These are phyloP conservation scores for Capronia epimyces DNA, from an alignment of 2,329 filamentous ascomycete species.

Conservation along the genomic window DNA sequence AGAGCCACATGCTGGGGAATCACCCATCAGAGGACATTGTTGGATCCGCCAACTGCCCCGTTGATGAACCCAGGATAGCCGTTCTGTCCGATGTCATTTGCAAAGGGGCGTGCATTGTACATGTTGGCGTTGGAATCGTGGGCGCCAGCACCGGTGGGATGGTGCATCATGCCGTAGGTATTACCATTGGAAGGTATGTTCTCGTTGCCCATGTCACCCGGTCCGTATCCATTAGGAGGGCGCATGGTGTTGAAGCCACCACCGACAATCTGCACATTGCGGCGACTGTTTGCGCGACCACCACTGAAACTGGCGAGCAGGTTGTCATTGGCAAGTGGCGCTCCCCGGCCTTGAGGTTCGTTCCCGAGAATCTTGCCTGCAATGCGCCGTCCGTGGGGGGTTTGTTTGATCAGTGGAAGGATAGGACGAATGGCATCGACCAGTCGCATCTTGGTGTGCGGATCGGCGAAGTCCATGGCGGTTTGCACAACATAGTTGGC, in stretches of 20 bases:
- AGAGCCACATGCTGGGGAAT: constrained; percentile 5
- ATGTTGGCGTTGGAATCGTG: constrained; percentile 16
- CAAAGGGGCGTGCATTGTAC: constrained; percentile 23
- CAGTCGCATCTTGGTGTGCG: constrained; percentile 65
- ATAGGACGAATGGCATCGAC: constrained; percentile 82
- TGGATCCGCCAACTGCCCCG: constrained; percentile 13
- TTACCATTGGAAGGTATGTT: constrained; percentile 16
- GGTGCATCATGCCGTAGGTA: constrained; percentile 13
- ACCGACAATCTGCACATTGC: constrained; percentile 30
- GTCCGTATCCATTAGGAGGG: constrained; percentile 10
- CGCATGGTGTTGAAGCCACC: constrained; percentile 27
- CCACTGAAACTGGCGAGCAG: constrained; percentile 35
- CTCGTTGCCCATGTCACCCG: constrained; percentile 12
- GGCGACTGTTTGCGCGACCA: constrained; percentile 25
- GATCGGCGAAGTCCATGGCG: constrained; percentile 77
- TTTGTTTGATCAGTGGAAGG: constrained; percentile 76
- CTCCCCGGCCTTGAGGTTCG: constrained; percentile 42
- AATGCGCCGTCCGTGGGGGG: constrained; percentile 90
- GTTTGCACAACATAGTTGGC: constrained; percentile 99
- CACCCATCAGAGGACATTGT: constrained; percentile 20
- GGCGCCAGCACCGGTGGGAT: background rate
- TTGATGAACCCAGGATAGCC: constrained; percentile 21
- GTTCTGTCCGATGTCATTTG: constrained; percentile 16
- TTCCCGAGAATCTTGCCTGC: constrained; percentile 72
- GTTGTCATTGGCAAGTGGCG: constrained; percentile 38